Base-by-base conservation (phyloP, 495 filamentous ascomycete species). In the Hapsidospora chrysogenum region DNA sequence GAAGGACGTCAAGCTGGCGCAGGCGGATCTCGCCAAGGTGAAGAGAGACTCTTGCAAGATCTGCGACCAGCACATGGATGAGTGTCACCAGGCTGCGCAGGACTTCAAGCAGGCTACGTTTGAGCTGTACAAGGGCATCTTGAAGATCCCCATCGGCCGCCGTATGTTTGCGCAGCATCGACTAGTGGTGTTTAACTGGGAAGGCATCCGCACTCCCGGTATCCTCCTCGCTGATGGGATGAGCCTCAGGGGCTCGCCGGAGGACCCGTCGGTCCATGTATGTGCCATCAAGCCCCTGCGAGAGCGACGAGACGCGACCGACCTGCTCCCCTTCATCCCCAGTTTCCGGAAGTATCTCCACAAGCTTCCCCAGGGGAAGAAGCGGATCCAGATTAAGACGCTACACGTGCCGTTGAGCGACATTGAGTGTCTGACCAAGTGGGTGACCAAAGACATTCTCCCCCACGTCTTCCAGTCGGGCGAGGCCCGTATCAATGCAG, bases 1-100 rank as follows among this genome's bases (percentile, higher is more conserved):
- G 57, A 87, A 86, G 50, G 74, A 83, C 44, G 80, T 96, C 29
- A 84, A 87, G 48, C 45, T 93, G n/a, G 92, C 85, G 0, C 84
- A 96, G 50, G 83, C 80, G 2, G 85, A 89, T 53, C 60, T 97
- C 39, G 82, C 68, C 25, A 92, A 87, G 51, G 69, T 97, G 44
- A 87, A 87, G 54, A 68, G 85, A 3, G 83, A 92, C 43, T 49
- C 78, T 4, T 97, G 89, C 49, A 57, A 72, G 14, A 74, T 80
- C 26, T 97, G 89, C 51, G 81, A 93, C 43, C 51, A 68, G 18
- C 78, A 87, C 48, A 55, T 97, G 32, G 75, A 80, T 27, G 50
- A 61, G 31, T 92, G 79, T 45, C 89, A 94, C 49, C 60, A 78
- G 38, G 76, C 83, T 5, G 71, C 82, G 4, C 77, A 89, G 56